Evolutionary conservation across 345 rosid genomes (phyloP).

Genomic region (Populus ilicifolia): DNA sequence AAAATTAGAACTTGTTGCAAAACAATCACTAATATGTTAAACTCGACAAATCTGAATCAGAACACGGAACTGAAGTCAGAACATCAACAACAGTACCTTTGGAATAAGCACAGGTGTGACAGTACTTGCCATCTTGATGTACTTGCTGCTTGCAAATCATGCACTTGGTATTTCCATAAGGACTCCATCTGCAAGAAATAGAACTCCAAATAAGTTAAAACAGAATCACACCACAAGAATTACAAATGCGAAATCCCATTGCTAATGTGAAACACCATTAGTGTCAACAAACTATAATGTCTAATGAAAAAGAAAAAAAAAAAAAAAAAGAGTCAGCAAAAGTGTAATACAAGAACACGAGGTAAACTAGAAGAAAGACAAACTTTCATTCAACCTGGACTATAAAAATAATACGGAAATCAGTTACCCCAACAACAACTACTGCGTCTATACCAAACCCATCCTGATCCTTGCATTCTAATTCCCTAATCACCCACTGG

Average conservation of each 20-base stretch:
- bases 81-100: constrained; percentile 51
- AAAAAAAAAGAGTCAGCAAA: background rate
- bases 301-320: background rate
- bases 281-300: background rate
- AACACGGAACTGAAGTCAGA: background rate
- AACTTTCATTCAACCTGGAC: background rate
- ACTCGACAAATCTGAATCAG: background rate
- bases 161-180: constrained; percentile 85
- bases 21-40: background rate
- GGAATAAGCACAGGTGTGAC: constrained; percentile 95
- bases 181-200: constrained; percentile 70
- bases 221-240: background rate
- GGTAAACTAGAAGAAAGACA: background rate
- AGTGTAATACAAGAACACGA: background rate
- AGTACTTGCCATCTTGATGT: constrained; percentile 93
- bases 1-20: constrained; percentile 6
- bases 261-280: background rate
- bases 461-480: background rate
- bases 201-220: background rate
- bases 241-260: background rate
- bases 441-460: too few relatives aligned
- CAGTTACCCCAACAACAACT: background rate
- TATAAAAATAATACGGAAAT: background rate
- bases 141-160: constrained; percentile 97
- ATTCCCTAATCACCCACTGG: background rate